phyloP scores from a whole-genome alignment of 345 rosid species.

The Eucalyptus sp. region DNA sequence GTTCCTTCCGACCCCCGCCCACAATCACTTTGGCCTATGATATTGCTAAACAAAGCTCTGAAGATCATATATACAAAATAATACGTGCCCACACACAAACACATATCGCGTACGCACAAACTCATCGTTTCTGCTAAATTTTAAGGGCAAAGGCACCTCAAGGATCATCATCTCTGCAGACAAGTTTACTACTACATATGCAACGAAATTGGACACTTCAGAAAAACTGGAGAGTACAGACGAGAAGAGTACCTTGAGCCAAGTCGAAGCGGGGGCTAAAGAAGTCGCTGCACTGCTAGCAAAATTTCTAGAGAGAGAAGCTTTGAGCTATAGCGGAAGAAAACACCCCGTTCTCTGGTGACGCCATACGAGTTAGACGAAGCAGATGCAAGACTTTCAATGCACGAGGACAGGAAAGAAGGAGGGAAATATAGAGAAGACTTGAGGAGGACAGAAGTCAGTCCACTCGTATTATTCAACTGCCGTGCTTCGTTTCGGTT shows the following conservation, averaged over 20 bases:
- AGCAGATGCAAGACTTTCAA: not conserved
- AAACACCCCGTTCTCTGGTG: not conserved
- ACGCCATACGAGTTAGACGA: not conserved
- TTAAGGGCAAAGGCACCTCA: not conserved
- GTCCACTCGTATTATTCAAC: not conserved
- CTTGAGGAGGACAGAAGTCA: not conserved
- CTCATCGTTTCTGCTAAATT: not conserved
- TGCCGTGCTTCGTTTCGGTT: not conserved
- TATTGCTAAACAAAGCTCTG: not conserved
- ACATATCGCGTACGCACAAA: not conserved
- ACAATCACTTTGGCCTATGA: not conserved
- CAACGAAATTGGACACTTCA: not conserved
- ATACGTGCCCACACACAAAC: not conserved
- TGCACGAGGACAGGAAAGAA: not conserved
- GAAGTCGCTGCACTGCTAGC: not conserved
- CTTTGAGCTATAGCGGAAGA: not conserved
- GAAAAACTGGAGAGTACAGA: not conserved
- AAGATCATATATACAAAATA: not conserved
- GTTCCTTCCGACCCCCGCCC: not conserved
- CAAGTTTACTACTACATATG: not conserved
- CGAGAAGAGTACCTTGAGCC: not conserved
- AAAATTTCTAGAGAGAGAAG: not conserved
- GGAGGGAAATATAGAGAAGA: not conserved
- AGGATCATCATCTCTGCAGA: not conserved
- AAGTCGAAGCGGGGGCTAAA: not conserved